phyloP scores from a whole-genome alignment of 1,139 yeast species.

The Debaryomyces psychrophilus region DNA sequence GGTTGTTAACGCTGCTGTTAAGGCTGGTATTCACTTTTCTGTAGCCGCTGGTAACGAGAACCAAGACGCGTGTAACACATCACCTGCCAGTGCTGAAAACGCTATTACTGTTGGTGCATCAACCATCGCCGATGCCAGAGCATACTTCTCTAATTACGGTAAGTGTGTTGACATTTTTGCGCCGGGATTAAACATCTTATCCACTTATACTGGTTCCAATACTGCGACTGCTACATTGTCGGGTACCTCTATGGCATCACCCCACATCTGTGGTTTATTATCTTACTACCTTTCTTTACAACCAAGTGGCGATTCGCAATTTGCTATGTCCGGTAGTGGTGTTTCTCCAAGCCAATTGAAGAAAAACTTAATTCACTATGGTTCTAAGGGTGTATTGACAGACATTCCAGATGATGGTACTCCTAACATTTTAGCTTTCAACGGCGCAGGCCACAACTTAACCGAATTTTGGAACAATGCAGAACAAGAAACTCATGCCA shows the following conservation, averaged over 20 bases:
- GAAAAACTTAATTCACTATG: slow-evolving; percentile 80
- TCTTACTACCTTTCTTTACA: slow-evolving; percentile 89
- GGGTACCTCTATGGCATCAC: slow-evolving; percentile 99
- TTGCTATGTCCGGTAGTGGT: slow-evolving; percentile 56
- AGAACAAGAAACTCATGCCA: slow-evolving; percentile 7
- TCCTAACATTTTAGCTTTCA: slow-evolving; percentile 86
- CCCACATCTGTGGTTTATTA: slow-evolving; percentile 90
- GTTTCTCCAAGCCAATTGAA: slow-evolving; percentile 86
- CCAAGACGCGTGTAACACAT: slow-evolving; percentile 81
- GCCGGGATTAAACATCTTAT: slow-evolving; percentile 79
- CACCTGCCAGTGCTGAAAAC: slow-evolving; percentile 78
- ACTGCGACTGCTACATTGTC: slow-evolving; percentile 92
- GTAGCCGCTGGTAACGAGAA: slow-evolving; percentile 91
- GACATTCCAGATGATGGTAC: slow-evolving; percentile 76
- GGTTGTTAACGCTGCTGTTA: slow-evolving; percentile 84
- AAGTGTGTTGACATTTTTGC: slow-evolving; percentile 84
- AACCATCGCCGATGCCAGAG: slow-evolving; percentile 72
- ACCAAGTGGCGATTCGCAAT: slow-evolving; percentile 82
- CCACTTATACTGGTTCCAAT: slow-evolving; percentile 86
- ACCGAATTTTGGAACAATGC: slow-evolving; percentile 64
- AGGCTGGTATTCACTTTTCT: slow-evolving; percentile 79
- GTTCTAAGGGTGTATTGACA: slow-evolving; percentile 67
- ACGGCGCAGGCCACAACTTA: slow-evolving; percentile 89
- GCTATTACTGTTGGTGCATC: slow-evolving; percentile 86
- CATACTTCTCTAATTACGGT: slow-evolving; percentile 82